Evolutionary conservation across 2,329 filamentous ascomycete genomes (phyloP).

Genomic region (Alternaria dauci): DNA sequence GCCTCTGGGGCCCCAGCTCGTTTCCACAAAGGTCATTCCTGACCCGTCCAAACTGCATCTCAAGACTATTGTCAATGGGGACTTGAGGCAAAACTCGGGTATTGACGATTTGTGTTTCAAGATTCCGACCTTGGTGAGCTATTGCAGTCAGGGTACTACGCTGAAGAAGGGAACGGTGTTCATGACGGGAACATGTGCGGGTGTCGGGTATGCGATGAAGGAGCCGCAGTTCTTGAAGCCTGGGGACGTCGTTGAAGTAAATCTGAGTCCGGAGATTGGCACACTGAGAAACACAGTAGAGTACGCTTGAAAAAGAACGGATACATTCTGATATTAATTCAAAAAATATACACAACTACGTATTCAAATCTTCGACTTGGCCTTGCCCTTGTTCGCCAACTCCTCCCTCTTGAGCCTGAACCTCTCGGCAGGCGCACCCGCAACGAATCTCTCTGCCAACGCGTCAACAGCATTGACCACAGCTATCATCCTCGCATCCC

Average conservation of each 20-base stretch:
- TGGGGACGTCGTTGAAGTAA: constrained; percentile 46
- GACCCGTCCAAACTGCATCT: constrained; percentile 57
- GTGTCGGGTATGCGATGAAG: constrained; percentile 55
- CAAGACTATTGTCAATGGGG: constrained; percentile 59
- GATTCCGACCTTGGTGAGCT: constrained; percentile 56
- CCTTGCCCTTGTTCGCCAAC: constrained; percentile 47
- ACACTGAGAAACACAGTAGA: constrained; percentile 46
- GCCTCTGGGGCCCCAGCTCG: constrained; percentile 62
- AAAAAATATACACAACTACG: background rate
- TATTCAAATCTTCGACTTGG: constrained; percentile 39
- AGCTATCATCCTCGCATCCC: constrained; percentile 57
- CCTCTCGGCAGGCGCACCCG: constrained; percentile 56
- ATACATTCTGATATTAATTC: background rate
- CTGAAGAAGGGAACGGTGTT: constrained; percentile 59
- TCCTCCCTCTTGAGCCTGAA: constrained; percentile 54
- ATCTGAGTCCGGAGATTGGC: constrained; percentile 39
- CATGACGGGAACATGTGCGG: constrained; percentile 58
- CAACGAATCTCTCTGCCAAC: constrained; percentile 59
- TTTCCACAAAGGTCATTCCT: constrained; percentile 53
- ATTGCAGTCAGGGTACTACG: constrained; percentile 56
- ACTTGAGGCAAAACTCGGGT: constrained; percentile 58
- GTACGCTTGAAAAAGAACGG: constrained; percentile 30
- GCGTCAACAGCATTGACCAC: constrained; percentile 60
- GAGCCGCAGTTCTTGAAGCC: constrained; percentile 48
- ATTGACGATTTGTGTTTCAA: constrained; percentile 60